Conservation (phyloP, 768 basidiomycete genomes). For the Exidia glandulosa region DNA sequence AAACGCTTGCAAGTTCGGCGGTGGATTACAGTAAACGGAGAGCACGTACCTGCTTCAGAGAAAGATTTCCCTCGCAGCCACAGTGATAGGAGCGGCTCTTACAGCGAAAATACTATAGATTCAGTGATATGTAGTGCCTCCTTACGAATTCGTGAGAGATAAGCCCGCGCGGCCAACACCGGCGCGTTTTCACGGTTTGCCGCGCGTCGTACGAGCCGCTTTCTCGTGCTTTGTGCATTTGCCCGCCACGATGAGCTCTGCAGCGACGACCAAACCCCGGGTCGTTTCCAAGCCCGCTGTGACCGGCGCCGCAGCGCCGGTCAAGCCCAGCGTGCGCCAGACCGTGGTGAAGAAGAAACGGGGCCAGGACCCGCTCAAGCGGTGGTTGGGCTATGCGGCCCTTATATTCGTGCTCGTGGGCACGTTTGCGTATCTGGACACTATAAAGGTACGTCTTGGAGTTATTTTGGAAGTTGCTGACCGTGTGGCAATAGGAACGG, state of each 20-base stretch:
- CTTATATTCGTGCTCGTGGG: constrained; percentile 20
- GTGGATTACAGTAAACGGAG: too few relatives aligned
- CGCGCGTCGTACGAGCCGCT: too few relatives aligned
- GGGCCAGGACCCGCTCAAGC: constrained; percentile 10
- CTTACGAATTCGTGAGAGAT: too few relatives aligned
- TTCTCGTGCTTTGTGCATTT: not conserved
- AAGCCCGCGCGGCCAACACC: not conserved
- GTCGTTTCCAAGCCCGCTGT: too few relatives aligned
- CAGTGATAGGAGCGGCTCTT: too few relatives aligned
- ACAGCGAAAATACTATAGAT: too few relatives aligned
- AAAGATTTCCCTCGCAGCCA: too few relatives aligned
- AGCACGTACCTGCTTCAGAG: too few relatives aligned
- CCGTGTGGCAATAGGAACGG: constrained; percentile 47
- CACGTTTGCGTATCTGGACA: constrained; percentile 42
- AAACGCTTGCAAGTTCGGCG: too few relatives aligned
- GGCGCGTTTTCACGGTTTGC: not conserved
- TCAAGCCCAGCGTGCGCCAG: not conserved
- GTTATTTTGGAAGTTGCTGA: not conserved
- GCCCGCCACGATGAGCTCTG: not conserved
- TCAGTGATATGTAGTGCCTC: too few relatives aligned
- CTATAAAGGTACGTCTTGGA: constrained; percentile 43
- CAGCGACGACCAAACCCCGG: not conserved
- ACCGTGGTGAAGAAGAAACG: not conserved
- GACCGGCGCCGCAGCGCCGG: too few relatives aligned
- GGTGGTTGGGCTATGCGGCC: constrained; percentile 22